Evolutionary conservation across 2,329 filamentous ascomycete genomes (phyloP).

Genomic region (Magnaporthales sp.): DNA sequence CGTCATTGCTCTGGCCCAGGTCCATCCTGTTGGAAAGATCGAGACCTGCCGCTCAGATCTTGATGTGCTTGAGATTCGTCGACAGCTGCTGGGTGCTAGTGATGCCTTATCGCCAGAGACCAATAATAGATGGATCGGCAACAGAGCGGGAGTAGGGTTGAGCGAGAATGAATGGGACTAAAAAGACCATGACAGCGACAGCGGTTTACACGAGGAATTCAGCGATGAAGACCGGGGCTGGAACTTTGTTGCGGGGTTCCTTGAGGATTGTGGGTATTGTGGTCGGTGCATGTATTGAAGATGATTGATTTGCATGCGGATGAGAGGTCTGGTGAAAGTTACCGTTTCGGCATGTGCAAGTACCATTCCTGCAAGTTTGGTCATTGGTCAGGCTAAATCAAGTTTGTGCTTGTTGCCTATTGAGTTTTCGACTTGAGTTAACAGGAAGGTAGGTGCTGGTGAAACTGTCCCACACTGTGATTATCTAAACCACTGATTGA

Average conservation of each 20-base stretch:
- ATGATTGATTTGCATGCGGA: too few species aligned
- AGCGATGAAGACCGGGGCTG: too few species aligned
- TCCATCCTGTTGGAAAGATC: slow-evolving; percentile 11
- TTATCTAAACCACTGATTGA: too few species aligned
- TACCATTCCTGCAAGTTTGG: neutral
- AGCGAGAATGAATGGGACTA: neutral
- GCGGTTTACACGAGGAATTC: neutral
- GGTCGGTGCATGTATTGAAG: neutral
- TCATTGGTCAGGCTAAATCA: neutral
- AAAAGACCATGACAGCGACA: neutral
- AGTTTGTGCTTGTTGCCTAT: neutral
- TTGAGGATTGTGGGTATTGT: neutral
- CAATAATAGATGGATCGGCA: slow-evolving; percentile 15
- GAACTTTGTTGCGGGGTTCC: neutral
- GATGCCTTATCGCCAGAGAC: slow-evolving; percentile 17
- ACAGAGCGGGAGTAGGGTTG: neutral
- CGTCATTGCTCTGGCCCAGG: slow-evolving; percentile 13
- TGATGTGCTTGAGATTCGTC: slow-evolving; percentile 15
- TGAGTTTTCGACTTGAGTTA: too few species aligned
- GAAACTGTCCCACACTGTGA: too few species aligned
- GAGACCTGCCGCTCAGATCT: slow-evolving; percentile 14
- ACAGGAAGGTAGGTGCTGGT: too few species aligned
- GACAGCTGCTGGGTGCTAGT: slow-evolving; percentile 13
- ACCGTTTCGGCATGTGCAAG: neutral
- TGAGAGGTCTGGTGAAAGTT: neutral